Evolutionary conservation across 169 alveolate genomes (phyloP).

Genomic region (Cryptosporidium baileyi): DNA sequence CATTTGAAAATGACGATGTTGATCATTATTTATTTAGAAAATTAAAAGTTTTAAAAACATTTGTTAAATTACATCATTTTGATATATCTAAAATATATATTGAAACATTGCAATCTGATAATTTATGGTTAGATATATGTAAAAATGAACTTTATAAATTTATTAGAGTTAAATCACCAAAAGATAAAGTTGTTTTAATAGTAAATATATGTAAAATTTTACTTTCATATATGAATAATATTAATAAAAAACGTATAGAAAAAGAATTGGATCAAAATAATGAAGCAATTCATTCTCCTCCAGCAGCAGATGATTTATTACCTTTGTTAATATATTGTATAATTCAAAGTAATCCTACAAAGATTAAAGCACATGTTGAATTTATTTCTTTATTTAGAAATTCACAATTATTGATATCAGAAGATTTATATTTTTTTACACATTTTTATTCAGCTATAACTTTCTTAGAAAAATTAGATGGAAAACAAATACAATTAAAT

Average conservation of each 20-base stretch:
- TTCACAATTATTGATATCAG: slow-evolving; percentile 80
- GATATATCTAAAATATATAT: slow-evolving; percentile 42
- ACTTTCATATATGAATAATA: slow-evolving; percentile 50
- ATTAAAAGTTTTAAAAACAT: slow-evolving; percentile 29
- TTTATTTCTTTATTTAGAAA: slow-evolving; percentile 82
- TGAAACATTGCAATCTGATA: slow-evolving; percentile 19
- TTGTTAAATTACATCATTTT: slow-evolving; percentile 57
- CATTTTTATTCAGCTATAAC: slow-evolving; percentile 82
- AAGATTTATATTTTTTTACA: slow-evolving; percentile 85
- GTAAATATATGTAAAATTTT: slow-evolving; percentile 56
- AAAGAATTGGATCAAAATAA: background rate
- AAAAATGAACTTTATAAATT: slow-evolving; percentile 47
- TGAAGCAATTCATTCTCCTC: slow-evolving; percentile 59
- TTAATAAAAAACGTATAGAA: slow-evolving; percentile 3
- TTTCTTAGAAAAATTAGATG: slow-evolving; percentile 54
- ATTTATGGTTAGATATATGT: slow-evolving; percentile 50
- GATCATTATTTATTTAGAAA: slow-evolving; percentile 50
- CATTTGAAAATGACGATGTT: slow-evolving; percentile 52
- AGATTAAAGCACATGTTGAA: slow-evolving; percentile 79
- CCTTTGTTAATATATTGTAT: slow-evolving; percentile 82
- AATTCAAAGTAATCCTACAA: slow-evolving; percentile 83
- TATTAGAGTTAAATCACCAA: slow-evolving; percentile 60
- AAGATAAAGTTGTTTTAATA: slow-evolving; percentile 51
- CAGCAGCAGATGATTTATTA: slow-evolving; percentile 84
- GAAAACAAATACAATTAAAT: slow-evolving; percentile 48